A percentile compares a stretch with the other conserved stretches of the same genome.
phyloP scores from a whole-genome alignment of 2,329 filamentous ascomycete genomes.

The Didymella pinodella region DNA sequence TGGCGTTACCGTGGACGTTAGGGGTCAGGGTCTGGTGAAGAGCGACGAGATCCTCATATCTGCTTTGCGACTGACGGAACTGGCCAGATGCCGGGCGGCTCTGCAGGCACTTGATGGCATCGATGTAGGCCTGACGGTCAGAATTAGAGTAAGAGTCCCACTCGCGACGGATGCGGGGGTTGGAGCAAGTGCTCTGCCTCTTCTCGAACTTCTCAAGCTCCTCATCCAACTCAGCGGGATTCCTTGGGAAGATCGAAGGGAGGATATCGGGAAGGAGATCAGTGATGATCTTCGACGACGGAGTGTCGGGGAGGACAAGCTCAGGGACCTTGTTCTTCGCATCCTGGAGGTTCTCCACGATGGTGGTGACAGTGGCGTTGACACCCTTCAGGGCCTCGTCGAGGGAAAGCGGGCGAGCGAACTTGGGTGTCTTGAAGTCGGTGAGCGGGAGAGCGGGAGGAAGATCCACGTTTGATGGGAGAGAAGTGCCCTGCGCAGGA shows the following conservation, averaged over 20 bases:
- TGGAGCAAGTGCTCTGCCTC: conserved; percentile 35
- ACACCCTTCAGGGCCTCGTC: conserved; percentile 20
- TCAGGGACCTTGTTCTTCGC: conserved; percentile 22
- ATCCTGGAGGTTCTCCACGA: conserved; percentile 21
- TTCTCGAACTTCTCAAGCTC: conserved; percentile 25
- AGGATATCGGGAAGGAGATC: conserved; percentile 14
- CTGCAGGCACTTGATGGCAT: conserved; percentile 44
- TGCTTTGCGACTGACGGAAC: conserved; percentile 37
- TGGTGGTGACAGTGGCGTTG: conserved; percentile 30
- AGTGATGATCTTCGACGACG: conserved; percentile 12
- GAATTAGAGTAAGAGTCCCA: conserved; percentile 41
- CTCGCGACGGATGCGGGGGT: conserved; percentile 41
- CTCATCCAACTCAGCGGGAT: conserved; percentile 13
- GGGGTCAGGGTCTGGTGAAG: conserved; percentile 46
- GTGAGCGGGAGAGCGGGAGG: conserved; percentile 18
- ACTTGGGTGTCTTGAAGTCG: conserved; percentile 26
- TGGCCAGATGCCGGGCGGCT: conserved; percentile 32
- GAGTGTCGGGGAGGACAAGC: conserved; percentile 14
- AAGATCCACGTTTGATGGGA: conserved; percentile 8
- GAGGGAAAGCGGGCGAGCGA: conserved; percentile 24
- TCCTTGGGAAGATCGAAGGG: conserved; percentile 5
- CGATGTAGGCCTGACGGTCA: conserved; percentile 38
- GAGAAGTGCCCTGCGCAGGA: conserved; percentile 17
- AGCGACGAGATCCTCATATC: conserved; percentile 47
- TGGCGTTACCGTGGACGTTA: conserved; percentile 45